A percentile compares a stretch with the other conserved stretches of the same genome.
Evolutionary conservation across 1,284 basidiomycete species (phyloP).

Genomic region (Malassezia globosa): DNA sequence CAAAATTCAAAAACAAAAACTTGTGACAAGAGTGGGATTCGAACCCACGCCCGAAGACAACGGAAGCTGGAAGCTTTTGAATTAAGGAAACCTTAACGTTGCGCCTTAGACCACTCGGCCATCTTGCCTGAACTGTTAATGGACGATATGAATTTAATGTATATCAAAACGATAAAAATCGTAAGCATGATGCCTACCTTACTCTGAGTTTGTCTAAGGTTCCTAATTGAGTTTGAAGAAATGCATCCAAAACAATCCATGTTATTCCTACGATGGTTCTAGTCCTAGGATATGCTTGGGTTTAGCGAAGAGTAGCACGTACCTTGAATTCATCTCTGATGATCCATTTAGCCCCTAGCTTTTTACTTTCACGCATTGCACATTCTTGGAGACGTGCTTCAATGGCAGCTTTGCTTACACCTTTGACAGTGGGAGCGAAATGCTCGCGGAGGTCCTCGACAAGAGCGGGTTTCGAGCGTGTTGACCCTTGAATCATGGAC

Average conservation of each 20-base stretch:
- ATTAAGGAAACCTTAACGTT: constrained; percentile 23
- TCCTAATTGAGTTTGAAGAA: no score
- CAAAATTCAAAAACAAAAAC: constrained; percentile 2
- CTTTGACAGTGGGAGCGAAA: constrained; percentile 23
- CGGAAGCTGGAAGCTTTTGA: constrained; percentile 19
- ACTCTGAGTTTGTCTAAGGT: no score
- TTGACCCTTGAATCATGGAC: constrained; percentile 25
- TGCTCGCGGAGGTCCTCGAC: constrained; percentile 33
- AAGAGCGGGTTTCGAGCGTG: constrained; percentile 28
- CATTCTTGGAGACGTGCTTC: constrained; percentile 24
- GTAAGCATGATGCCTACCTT: no score
- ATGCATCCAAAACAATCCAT: no score
- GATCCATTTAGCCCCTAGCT: constrained; percentile 22
- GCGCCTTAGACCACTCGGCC: constrained; percentile 42
- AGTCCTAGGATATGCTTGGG: no score
- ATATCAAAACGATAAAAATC: no score
- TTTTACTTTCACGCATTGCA: constrained; percentile 28
- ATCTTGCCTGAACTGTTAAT: constrained; percentile 23
- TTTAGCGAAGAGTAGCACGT: no score
- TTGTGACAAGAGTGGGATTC: constrained; percentile 43
- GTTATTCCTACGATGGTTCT: no score
- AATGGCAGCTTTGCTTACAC: constrained; percentile 32
- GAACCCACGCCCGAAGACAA: constrained; percentile 45
- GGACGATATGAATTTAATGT: no score
- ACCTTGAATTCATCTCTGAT: constrained; percentile 28